phyloP scores from a whole-genome alignment of 1,139 yeast genomes.

The Pneumocystis canis region DNA sequence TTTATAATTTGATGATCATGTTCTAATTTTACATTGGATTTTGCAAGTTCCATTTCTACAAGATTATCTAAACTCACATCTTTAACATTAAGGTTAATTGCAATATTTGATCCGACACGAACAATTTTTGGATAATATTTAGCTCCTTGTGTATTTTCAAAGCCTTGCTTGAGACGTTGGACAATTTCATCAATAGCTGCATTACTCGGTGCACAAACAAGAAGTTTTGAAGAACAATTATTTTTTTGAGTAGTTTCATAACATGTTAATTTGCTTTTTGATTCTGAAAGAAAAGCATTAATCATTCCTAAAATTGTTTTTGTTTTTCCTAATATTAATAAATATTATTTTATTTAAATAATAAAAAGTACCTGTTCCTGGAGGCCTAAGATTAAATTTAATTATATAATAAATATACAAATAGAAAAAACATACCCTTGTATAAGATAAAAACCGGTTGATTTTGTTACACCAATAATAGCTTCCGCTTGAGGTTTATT shows the following conservation, averaged over 20 bases:
- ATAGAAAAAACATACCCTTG: constrained; percentile 42
- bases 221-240: constrained; percentile 36
- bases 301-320: constrained; percentile 87
- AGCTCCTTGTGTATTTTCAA: constrained; percentile 42
- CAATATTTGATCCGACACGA: constrained; percentile 85
- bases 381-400: constrained; percentile 34
- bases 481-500: constrained; percentile 87
- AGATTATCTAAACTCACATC: constrained; percentile 78
- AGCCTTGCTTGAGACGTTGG: constrained; percentile 66
- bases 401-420: neutral
- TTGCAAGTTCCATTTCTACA: constrained; percentile 44
- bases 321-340: constrained; percentile 44
- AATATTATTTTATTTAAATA: neutral
- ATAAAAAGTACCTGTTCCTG: constrained; percentile 51
- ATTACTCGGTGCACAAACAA: constrained; percentile 95
- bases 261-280: constrained; percentile 24
- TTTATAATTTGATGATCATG: constrained; percentile 20
- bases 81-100: constrained; percentile 65
- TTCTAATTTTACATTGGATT: constrained; percentile 21
- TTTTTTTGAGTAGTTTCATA: constrained; percentile 19
- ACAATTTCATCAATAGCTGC: constrained; percentile 98
- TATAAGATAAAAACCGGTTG: constrained; percentile 70
- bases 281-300: constrained; percentile 51
- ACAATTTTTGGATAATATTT: constrained; percentile 58
- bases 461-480: constrained; percentile 52